phyloP scores from a whole-genome alignment of 495 filamentous ascomycete species.

The Lasiosphaeriaceae sp. region DNA sequence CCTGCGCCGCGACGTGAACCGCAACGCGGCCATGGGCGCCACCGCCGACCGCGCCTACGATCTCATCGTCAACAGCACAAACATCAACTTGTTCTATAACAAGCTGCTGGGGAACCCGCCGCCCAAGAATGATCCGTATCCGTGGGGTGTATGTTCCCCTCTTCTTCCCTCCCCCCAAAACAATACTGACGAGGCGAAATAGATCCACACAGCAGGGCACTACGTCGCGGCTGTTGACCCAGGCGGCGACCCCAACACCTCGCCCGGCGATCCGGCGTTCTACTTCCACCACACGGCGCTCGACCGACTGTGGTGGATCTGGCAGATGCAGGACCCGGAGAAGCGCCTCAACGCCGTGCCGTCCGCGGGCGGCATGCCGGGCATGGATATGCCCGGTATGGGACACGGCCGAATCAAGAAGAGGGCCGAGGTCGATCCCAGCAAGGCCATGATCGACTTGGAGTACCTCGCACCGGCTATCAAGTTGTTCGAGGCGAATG shows the following conservation, averaged over 20 bases:
- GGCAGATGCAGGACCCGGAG: constrained; percentile 56
- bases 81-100: constrained; percentile 52
- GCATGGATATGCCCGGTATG: neutral
- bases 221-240: constrained; percentile 58
- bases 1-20: constrained; percentile 60
- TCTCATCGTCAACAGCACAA: constrained; percentile 41
- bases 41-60: constrained; percentile 18
- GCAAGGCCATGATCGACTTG: constrained; percentile 20
- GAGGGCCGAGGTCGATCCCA: neutral
- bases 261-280: constrained; percentile 64
- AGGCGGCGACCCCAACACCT: constrained; percentile 50
- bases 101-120: constrained; percentile 1
- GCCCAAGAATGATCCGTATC: constrained; percentile 23
- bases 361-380: too few species aligned
- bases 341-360: constrained; percentile 30
- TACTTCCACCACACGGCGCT: constrained; percentile 63
- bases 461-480: constrained; percentile 31
- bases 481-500: constrained; percentile 32
- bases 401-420: neutral
- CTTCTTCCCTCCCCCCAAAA: neutral
- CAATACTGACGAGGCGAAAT: neutral
- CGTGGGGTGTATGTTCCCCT: constrained; percentile 3
- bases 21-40: constrained; percentile 44
- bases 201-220: constrained; percentile 60
- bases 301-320: constrained; percentile 64